Evolutionary conservation across 2,329 filamentous ascomycete genomes (phyloP).

Genomic region (Ceratocystis cubensis): DNA sequence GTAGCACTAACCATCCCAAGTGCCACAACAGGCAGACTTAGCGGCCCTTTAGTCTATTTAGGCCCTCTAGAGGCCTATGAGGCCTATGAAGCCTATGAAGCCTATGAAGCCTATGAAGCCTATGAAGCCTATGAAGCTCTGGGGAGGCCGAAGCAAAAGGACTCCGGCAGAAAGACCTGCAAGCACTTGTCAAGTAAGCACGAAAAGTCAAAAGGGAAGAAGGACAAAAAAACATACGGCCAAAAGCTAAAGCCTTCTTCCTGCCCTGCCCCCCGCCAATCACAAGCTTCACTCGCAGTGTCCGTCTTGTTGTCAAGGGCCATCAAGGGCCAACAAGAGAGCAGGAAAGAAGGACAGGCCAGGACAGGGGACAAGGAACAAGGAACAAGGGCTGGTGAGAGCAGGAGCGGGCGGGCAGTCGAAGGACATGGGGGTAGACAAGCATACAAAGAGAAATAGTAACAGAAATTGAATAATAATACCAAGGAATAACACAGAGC

Average conservation of each 20-base stretch:
- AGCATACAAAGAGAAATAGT: too few relatives aligned
- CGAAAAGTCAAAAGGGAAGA: neutral
- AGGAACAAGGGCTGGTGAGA: neutral
- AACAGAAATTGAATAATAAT: too few relatives aligned
- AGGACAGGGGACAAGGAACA: neutral
- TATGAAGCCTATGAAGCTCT: neutral
- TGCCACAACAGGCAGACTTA: too few relatives aligned
- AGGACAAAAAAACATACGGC: neutral
- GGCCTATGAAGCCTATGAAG: neutral
- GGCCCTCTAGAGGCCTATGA: neutral
- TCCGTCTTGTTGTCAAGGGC: neutral
- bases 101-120: neutral
- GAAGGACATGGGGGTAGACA: too few relatives aligned
- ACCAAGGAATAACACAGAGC: too few relatives aligned
- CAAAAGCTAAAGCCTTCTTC: conserved; percentile 4
- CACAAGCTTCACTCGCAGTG: conserved; percentile 10
- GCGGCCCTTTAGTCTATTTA: neutral
- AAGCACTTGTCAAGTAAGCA: neutral
- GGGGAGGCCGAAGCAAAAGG: neutral
- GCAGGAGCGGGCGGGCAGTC: neutral
- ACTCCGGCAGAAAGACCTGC: neutral
- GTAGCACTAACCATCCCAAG: too few relatives aligned
- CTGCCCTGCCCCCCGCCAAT: neutral
- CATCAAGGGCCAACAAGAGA: neutral
- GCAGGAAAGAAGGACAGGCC: neutral